Evolutionary conservation across 768 basidiomycete species (phyloP).

Genomic region (Tylopilus balloui): DNA sequence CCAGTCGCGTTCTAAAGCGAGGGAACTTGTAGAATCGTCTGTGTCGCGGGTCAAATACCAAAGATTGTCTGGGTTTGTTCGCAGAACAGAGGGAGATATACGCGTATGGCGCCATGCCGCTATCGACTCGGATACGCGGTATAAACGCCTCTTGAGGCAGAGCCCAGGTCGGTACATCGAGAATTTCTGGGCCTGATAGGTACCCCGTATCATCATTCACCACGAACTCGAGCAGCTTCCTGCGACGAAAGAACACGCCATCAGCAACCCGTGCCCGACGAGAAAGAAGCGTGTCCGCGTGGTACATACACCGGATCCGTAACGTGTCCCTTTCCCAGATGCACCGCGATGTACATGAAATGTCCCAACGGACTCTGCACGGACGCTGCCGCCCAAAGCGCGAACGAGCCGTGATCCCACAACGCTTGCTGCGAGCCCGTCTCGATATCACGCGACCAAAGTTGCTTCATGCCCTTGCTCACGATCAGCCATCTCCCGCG

Average conservation of each 20-base stretch:
- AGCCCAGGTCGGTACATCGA: constrained; percentile 15
- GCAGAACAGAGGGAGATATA: constrained; percentile 13
- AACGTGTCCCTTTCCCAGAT: constrained; percentile 5
- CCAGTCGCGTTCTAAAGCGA: constrained; percentile 14
- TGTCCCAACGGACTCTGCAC: constrained; percentile 9
- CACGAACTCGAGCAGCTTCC: constrained; percentile 18
- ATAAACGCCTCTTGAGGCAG: constrained; percentile 12
- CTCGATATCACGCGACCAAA: constrained; percentile 14
- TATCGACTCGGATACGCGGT: constrained; percentile 9
- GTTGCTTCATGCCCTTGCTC: constrained; percentile 12
- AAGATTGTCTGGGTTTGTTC: constrained; percentile 9
- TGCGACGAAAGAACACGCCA: not conserved
- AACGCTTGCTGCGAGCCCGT: constrained; percentile 11
- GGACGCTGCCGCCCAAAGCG: constrained; percentile 8
- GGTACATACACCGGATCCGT: constrained; percentile 16
- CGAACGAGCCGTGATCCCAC: constrained; percentile 13
- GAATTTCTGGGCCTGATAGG: constrained; percentile 5
- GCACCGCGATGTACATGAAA: constrained; percentile 15
- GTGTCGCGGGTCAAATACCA: constrained; percentile 13
- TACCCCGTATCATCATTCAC: constrained; percentile 16
- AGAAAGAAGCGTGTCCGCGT: not conserved
- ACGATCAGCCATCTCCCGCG: constrained; percentile 18
- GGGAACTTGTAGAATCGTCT: constrained; percentile 23
- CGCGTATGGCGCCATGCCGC: constrained; percentile 11
- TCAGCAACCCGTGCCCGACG: not conserved